Evolutionary conservation across 805 yeast genomes (phyloP).

Genomic region (Pichia deserticola): DNA sequence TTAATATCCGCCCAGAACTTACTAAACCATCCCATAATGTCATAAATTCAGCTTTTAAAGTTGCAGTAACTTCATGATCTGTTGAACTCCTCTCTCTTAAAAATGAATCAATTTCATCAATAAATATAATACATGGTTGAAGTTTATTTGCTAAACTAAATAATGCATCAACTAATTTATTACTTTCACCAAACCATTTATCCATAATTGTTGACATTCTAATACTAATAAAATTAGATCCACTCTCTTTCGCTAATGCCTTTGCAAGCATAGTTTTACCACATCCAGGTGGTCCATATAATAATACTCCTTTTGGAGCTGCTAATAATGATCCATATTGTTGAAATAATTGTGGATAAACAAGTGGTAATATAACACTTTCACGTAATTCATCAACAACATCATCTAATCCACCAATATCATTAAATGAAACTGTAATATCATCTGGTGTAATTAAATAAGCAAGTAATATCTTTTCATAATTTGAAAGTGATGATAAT

Average conservation of each 20-base stretch:
- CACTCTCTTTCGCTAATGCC: slow-evolving; percentile 86
- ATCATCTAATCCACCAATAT: slow-evolving; percentile 82
- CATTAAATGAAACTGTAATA: slow-evolving; percentile 65
- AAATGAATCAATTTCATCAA: slow-evolving; percentile 94
- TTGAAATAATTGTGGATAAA: slow-evolving; percentile 66
- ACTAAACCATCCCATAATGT: slow-evolving; percentile 92
- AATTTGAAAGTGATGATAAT: slow-evolving; percentile 41
- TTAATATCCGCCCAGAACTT: slow-evolving; percentile 69
- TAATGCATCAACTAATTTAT: slow-evolving; percentile 87
- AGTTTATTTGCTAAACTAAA: slow-evolving; percentile 84
- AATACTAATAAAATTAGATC: slow-evolving; percentile 84
- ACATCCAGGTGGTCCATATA: slow-evolving; percentile 96
- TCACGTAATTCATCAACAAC: slow-evolving; percentile 83
- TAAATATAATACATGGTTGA: slow-evolving; percentile 90
- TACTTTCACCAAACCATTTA: slow-evolving; percentile 96
- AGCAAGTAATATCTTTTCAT: slow-evolving; percentile 72
- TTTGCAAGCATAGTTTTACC: slow-evolving; percentile 97
- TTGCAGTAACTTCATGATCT: slow-evolving; percentile 94
- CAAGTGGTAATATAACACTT: slow-evolving; percentile 80
- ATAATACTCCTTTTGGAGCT: slow-evolving; percentile 90
- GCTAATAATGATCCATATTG: slow-evolving; percentile 63
- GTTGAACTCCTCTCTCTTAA: slow-evolving; percentile 73
- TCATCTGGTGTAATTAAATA: slow-evolving; percentile 82
- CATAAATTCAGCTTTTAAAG: slow-evolving; percentile 95
- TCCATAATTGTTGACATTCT: slow-evolving; percentile 93